Conservation (phyloP, 179 eudicot genomes). For the Silene vulgaris region DNA sequence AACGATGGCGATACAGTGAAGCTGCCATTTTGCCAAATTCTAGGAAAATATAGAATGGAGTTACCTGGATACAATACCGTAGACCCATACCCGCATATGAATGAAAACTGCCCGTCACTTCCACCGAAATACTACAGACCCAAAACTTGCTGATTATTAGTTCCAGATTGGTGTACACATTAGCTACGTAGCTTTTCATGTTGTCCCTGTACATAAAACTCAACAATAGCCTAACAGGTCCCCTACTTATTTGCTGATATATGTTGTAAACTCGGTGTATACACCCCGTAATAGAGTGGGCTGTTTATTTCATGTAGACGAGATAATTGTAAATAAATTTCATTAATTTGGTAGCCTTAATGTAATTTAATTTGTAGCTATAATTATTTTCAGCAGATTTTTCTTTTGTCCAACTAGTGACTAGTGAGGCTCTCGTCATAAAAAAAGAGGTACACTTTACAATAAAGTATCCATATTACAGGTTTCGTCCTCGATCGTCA, state of each 20-base stretch:
- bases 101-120: slow-evolving; percentile 84
- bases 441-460: too few species aligned
- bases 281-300: neutral
- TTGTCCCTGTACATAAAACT: neutral
- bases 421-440: too few species aligned
- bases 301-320: neutral
- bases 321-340: neutral
- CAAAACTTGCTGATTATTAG: slow-evolving; percentile 43
- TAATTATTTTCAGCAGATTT: neutral
- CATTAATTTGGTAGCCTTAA: neutral
- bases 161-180: neutral
- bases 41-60: slow-evolving; percentile 87
- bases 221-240: slow-evolving; percentile 14
- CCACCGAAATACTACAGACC: slow-evolving; percentile 76
- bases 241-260: slow-evolving; percentile 11
- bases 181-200: neutral
- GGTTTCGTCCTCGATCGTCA: neutral
- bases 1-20: slow-evolving; percentile 57
- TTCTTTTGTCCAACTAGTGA: too few species aligned
- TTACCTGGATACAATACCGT: slow-evolving; percentile 78
- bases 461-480: neutral
- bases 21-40: slow-evolving; percentile 87
- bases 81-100: slow-evolving; percentile 81
- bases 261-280: slow-evolving; percentile 12
- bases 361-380: neutral